Base-by-base conservation (phyloP, 2,329 filamentous ascomycete genomes). In the Leptosphaerulina australis region DNA sequence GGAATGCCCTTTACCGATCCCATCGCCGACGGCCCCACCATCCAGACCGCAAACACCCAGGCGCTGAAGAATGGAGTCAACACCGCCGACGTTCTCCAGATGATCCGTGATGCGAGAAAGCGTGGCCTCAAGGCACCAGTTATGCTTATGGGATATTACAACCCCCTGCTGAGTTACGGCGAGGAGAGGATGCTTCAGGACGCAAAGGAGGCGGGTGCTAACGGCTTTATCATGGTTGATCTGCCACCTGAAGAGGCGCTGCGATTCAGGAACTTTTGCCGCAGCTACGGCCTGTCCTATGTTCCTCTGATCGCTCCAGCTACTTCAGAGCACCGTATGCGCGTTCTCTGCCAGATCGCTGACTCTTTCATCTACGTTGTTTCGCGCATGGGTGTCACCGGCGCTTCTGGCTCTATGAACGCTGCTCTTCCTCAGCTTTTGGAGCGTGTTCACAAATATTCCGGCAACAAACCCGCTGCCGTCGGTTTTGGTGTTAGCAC, bases 281-380 rank as follows among this genome's bases (percentile, higher is more conserved):
- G 83, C 52, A 87, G 81, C 67, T 89, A 86, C 70, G 87, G 88
- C 20, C 84, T 99, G 25, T 97, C 92, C 5, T 99, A 97, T 71
- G 89, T 99, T 11, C 94, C 94, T n/a, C 81, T 99, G 44, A 97
- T 99, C 64, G 93, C 94, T 0, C 94, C 94, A 5, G 86, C 92
- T 9, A 97, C 94, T 1, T 96, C 91, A 5, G 91, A 97, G 64
- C 81, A 85, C 59, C 89, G 94, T 67, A 96, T 99, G 92, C 93
- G 90, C 77, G 83, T 97, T 30, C 87, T 99, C 10, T 99, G 94
- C 83, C 86, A 90, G 73, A 93, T 99, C 57, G 94, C 94, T 68
- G 93, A 97, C 76, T 97, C 92, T 3, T 99, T 97, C 79, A 96
- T 99, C 76, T 99, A 99, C 73, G 92, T 99, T 55, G 94, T 99